These are phyloP conservation scores for Neospermospora avenae DNA, from an alignment of 2,329 filamentous ascomycete genomes.

Conservation along the genomic window DNA sequence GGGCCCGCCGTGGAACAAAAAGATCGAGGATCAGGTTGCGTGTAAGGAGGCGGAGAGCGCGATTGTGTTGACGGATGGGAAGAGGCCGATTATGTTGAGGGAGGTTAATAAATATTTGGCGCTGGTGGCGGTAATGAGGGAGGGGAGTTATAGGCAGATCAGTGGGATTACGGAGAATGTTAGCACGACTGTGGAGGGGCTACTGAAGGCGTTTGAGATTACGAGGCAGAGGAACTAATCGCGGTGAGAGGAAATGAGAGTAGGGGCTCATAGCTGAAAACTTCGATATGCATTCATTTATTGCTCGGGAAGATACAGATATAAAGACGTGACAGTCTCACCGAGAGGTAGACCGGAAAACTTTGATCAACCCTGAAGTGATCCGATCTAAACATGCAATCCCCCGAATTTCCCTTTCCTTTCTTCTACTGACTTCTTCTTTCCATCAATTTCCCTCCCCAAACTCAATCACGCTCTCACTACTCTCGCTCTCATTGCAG, in stretches of 20 bases:
- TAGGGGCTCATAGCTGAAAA: no score
- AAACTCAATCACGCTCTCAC: no score
- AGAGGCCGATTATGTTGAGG: conserved; percentile 61
- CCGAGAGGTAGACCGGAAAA: no score
- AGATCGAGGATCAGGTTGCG: conserved; percentile 62
- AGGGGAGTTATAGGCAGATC: conserved; percentile 80
- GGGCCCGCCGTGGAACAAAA: conserved; percentile 57
- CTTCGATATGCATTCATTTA: no score
- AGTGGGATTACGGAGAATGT: conserved; percentile 85
- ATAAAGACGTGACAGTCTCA: no score
- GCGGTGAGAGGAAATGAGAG: not conserved
- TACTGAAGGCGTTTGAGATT: conserved; percentile 76
- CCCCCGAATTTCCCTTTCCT: no score
- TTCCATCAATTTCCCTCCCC: no score
- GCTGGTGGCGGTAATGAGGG: conserved; percentile 82
- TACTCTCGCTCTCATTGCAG: no score
- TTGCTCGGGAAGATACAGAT: not conserved
- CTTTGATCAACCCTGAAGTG: no score
- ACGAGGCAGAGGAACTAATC: conserved; percentile 50
- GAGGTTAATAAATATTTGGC: conserved; percentile 74
- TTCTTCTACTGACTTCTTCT: no score
- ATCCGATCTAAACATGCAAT: no score
- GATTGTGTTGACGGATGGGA: conserved; percentile 61
- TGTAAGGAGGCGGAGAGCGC: conserved; percentile 65
- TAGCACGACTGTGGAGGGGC: conserved; percentile 73